These are phyloP conservation scores for Trichoderma atrobrunneum DNA, from an alignment of 2,329 filamentous ascomycete species.

Conservation along the genomic window DNA sequence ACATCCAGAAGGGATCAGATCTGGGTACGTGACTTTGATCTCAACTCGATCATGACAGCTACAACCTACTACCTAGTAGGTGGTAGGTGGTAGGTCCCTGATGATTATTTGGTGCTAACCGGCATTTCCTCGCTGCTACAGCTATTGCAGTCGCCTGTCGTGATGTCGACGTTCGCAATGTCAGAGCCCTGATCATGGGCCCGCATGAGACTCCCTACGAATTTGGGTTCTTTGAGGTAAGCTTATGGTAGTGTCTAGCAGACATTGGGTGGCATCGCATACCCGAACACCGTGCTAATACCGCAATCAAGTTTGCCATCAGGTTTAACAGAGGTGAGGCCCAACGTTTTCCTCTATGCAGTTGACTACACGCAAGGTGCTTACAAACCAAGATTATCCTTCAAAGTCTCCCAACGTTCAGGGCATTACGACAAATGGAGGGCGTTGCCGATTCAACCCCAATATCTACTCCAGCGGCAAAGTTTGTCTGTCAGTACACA, in stretches of 20 bases:
- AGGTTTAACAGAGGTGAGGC: constrained; percentile 69
- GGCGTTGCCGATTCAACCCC: constrained; percentile 87
- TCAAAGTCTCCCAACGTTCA: constrained; percentile 59
- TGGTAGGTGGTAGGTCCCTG: too few relatives aligned
- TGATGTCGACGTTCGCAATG: constrained; percentile 83
- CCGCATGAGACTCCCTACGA: constrained; percentile 95
- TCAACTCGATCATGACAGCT: not conserved
- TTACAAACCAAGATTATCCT: constrained; percentile 68
- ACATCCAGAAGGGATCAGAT: constrained; percentile 79
- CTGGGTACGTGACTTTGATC: constrained; percentile 60
- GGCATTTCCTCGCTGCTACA: constrained; percentile 32
- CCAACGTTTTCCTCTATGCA: not conserved
- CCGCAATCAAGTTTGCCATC: constrained; percentile 61
- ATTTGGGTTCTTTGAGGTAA: constrained; percentile 93
- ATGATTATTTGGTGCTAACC: not conserved
- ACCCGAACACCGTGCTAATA: constrained; percentile 4
- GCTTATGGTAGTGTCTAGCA: constrained; percentile 26
- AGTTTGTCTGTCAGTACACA: constrained; percentile 74
- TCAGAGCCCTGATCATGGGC: constrained; percentile 84
- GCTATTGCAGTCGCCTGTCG: constrained; percentile 84
- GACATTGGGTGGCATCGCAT: not conserved
- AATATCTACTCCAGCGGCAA: constrained; percentile 93
- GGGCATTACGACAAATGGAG: constrained; percentile 82
- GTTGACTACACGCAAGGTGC: not conserved
- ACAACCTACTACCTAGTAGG: not conserved